These are phyloP conservation scores for Limnanthes douglasii DNA, from an alignment of 345 rosid genomes.

Conservation along the genomic window DNA sequence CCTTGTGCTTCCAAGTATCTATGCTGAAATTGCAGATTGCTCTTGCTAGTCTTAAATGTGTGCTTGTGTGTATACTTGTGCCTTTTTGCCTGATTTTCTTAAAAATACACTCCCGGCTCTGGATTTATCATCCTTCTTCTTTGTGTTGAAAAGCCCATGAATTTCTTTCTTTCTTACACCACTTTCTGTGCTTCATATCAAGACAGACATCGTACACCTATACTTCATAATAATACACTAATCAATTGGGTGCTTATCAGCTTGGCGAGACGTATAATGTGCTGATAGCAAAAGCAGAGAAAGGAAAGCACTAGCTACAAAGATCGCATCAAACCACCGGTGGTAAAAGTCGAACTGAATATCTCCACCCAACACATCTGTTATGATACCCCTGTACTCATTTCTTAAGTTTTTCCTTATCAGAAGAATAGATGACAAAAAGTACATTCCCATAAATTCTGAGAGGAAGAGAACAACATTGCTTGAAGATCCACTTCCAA, in stretches of 20 bases:
- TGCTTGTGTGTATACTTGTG: too few relatives aligned
- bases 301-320: conserved; percentile 91
- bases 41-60: too few relatives aligned
- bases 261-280: conserved; percentile 90
- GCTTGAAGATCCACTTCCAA: conserved; percentile 84
- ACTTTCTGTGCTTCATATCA: too few relatives aligned
- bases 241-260: conserved; percentile 89
- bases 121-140: too few relatives aligned
- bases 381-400: conserved; percentile 68
- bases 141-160: too few relatives aligned
- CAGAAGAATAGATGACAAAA: conserved; percentile 61
- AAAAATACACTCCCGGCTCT: too few relatives aligned
- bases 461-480: conserved; percentile 64
- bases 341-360: conserved; percentile 97
- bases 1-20: too few relatives aligned
- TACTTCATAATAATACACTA: too few relatives aligned
- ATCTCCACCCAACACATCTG: conserved; percentile 91
- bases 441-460: conserved; percentile 85
- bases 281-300: conserved; percentile 89
- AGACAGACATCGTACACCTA: too few relatives aligned
- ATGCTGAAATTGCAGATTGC: too few relatives aligned
- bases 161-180: too few relatives aligned
- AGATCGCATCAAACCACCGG: conserved; percentile 93
- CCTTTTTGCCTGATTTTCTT: too few relatives aligned
- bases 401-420: conserved; percentile 66